Evolutionary conservation across 208 protist species (phyloP).

Genomic region (Crithidia mellificae): DNA sequence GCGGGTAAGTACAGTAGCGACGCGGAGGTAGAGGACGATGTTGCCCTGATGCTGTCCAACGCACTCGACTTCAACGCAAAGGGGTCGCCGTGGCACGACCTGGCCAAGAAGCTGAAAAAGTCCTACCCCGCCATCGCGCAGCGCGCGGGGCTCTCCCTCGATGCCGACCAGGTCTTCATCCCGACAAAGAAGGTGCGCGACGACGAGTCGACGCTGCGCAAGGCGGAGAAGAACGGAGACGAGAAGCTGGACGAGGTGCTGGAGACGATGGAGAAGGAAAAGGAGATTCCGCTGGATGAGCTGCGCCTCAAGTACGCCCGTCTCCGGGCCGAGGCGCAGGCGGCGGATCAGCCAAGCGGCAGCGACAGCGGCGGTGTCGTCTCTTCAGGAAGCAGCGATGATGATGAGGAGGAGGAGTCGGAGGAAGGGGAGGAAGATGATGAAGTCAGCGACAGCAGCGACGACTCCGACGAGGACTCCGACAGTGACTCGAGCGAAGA

Average conservation of each 20-base stretch:
- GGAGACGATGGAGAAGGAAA: constrained; percentile 78
- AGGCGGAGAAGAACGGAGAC: constrained; percentile 57
- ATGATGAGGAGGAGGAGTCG: constrained; percentile 26
- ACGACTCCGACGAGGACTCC: constrained; percentile 15
- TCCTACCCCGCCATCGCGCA: constrained; percentile 51
- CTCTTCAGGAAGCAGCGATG: not conserved
- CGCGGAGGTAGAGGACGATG: constrained; percentile 75
- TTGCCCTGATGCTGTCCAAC: constrained; percentile 87
- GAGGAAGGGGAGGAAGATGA: constrained; percentile 45
- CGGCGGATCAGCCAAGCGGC: constrained; percentile 32
- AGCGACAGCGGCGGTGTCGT: constrained; percentile 23
- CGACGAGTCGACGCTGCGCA: constrained; percentile 80
- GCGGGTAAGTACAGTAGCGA: constrained; percentile 61
- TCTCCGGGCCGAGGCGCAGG: constrained; percentile 17
- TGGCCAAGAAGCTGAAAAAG: constrained; percentile 64
- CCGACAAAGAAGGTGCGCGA: constrained; percentile 69
- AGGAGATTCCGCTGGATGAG: constrained; percentile 80
- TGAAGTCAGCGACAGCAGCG: constrained; percentile 24
- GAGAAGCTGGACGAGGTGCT: constrained; percentile 76
- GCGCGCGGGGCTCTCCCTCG: constrained; percentile 53
- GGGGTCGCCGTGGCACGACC: constrained; percentile 57
- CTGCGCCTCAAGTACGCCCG: constrained; percentile 69
- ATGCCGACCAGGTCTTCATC: constrained; percentile 80
- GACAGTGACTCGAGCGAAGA: constrained; percentile 27
- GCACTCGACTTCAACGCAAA: constrained; percentile 86